Conservation (phyloP, 225 moss, liverwort and hornwort genomes). For the Pseudisothecium myosuroides region DNA sequence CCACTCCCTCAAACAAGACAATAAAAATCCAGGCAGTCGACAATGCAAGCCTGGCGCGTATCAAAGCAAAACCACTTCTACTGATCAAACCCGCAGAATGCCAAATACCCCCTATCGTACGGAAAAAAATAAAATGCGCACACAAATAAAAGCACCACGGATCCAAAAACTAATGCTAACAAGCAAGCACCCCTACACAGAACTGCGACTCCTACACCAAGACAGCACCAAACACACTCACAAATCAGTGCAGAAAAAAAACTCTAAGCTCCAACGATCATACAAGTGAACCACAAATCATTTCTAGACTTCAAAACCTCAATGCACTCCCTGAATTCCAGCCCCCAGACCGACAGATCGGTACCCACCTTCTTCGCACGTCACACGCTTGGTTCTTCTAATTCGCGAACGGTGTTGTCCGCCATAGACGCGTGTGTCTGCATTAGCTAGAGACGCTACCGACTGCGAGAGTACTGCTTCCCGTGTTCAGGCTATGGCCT, state of each 20-base stretch:
- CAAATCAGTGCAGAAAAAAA: background rate
- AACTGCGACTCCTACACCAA: background rate
- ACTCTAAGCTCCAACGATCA: background rate
- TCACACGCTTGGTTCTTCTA: background rate
- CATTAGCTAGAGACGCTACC: background rate
- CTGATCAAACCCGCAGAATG: background rate
- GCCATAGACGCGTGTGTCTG: too few relatives aligned
- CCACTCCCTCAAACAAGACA: background rate
- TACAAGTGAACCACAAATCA: background rate
- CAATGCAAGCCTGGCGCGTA: background rate
- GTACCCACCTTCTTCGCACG: background rate
- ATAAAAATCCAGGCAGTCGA: background rate
- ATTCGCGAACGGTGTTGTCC: background rate
- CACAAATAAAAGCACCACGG: background rate
- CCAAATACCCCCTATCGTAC: background rate
- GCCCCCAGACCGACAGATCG: background rate
- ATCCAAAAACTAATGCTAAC: background rate
- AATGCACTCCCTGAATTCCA: background rate
- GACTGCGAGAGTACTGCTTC: background rate
- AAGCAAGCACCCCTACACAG: background rate
- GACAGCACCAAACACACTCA: background rate
- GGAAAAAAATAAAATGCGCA: background rate
- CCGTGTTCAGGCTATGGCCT: background rate
- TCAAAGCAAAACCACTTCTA: background rate
- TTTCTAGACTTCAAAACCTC: background rate